These are phyloP conservation scores for Stylosanthes scabra DNA, from an alignment of 331 rosid genomes.

Conservation along the genomic window DNA sequence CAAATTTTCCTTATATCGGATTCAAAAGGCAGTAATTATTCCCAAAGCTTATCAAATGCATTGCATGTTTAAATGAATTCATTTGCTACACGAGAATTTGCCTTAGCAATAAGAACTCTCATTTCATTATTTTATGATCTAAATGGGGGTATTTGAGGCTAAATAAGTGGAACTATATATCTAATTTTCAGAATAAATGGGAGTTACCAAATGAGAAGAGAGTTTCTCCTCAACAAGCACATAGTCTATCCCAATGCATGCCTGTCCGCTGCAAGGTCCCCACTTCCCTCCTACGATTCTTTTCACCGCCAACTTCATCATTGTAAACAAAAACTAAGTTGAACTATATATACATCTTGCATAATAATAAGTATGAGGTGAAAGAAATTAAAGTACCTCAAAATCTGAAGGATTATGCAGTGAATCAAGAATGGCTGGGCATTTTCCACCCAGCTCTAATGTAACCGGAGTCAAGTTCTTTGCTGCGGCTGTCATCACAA, in stretches of 20 bases:
- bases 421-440: slow-evolving; percentile 86
- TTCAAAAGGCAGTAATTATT: too few species aligned
- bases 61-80: too few species aligned
- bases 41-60: too few species aligned
- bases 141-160: too few species aligned
- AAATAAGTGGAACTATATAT: too few species aligned
- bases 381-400: slow-evolving; percentile 61
- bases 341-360: slow-evolving; percentile 1
- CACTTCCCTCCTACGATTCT: slow-evolving; percentile 87
- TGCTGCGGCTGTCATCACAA: slow-evolving; percentile 88
- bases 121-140: too few species aligned
- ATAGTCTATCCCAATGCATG: slow-evolving; percentile 81
- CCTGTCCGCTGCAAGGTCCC: slow-evolving; percentile 93
- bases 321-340: slow-evolving; percentile 8
- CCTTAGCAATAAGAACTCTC: too few species aligned
- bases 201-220: slow-evolving; percentile 60
- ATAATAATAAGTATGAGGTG: background rate
- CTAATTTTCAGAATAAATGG: too few species aligned
- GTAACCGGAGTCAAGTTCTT: slow-evolving; percentile 87
- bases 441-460: slow-evolving; percentile 95
- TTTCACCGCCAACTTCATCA: slow-evolving; percentile 66
- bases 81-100: too few species aligned
- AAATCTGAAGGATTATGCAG: slow-evolving; percentile 60
- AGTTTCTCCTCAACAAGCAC: slow-evolving; percentile 76
- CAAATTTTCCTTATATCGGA: too few species aligned